Base-by-base conservation (phyloP, 345 rosid genomes). In the Eucalyptus regnans region DNA sequence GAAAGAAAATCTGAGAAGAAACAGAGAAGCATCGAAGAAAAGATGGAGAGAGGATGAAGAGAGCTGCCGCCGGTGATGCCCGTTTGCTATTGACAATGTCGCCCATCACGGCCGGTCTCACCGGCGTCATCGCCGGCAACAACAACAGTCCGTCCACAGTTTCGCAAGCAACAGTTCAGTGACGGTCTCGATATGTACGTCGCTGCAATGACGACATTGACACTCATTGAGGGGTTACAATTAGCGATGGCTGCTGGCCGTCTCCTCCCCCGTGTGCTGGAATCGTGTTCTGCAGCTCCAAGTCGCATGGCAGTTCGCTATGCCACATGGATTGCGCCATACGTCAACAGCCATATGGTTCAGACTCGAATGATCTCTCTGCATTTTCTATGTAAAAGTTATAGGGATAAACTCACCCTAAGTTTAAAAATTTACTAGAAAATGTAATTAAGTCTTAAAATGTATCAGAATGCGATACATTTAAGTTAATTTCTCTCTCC, bases 381-480 rank as follows among this genome's bases (percentile, higher is more conserved):
- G 37, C 3, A n/a, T 16, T n/a, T 64, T 62, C 68, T 62, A 62
- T 56, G 29, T 56, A 56, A 56, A 56, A 56, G 9, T 56, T 23
- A 22, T 9, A 23, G 27, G 29, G 29, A 56, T 56, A 56, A 56
- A 9, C 1, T 56, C 29, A 33, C 0, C 12, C 2, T 22, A 56
- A 56, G 0, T 56, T 1, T 4, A 9, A 23, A 9, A 23, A 23
- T 56, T 23, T 56, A 4, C 1, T 1, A 9, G 3, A 56, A 56
- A 23, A 1, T 23, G 0, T 0, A 56, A 8, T 22, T 22, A 56
- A 56, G 0, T 56, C 0, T 20, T 56, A 56, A 56, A 56, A 54
- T 0, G 4, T 37, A 33, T 54, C 11, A 54, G 0, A 0, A 16
- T 1, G 1, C 8, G 8, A 0, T 51, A 51, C 17, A 17, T 0